Evolutionary conservation across 2,329 filamentous ascomycete genomes (phyloP), one percentile per base, ranked within the genome.

Genomic region (Neofusicoccum sp.): DNA sequence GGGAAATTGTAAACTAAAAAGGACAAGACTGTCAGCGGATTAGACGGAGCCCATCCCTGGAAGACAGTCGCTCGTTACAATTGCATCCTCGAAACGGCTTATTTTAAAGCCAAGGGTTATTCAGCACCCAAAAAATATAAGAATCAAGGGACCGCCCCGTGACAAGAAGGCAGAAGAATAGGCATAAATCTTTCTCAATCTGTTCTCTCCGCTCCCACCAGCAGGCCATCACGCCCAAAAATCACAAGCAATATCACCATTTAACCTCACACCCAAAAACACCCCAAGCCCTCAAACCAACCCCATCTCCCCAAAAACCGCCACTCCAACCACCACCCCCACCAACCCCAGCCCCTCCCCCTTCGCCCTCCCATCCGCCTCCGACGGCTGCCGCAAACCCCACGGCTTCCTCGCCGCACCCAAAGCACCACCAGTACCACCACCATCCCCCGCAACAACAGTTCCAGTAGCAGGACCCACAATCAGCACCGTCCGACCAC

Each of bases 401-500:
- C 22, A 22, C 22, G 22, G 22, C 22, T 2, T 22, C 22, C 22
- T 22, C 22, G 2, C 22, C 1, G 22, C 22, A 22, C n/a, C n/a
- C n/a, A n/a, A n/a, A n/a, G n/a, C n/a, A n/a, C n/a, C n/a, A n/a
- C n/a, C n/a, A n/a, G n/a, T n/a, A n/a, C n/a, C n/a, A n/a, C n/a
- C n/a, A n/a, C n/a, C n/a, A n/a, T n/a, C 6, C 36, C 9, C 12
- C 8, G 12, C 36, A 22, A 12, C 22, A 11, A 8, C 52, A 3
- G 22, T 37, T 37, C 22, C 39, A 29, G 39, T 44, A 29, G 29
- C 54, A 8, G 54, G 54, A 9, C 54, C 54, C 5, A 56, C 54
- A 34, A 56, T 45, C 54, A 56, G n/a, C 54, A 56, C 54, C 29
- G 54, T 56, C 29, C 54, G 54, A 9, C 29, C 39, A 4, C 54